A percentile compares a stretch with the other conserved stretches of the same genome.
Evolutionary conservation across 805 yeast species (phyloP).

Genomic region (Saturnispora kantuleensis): DNA sequence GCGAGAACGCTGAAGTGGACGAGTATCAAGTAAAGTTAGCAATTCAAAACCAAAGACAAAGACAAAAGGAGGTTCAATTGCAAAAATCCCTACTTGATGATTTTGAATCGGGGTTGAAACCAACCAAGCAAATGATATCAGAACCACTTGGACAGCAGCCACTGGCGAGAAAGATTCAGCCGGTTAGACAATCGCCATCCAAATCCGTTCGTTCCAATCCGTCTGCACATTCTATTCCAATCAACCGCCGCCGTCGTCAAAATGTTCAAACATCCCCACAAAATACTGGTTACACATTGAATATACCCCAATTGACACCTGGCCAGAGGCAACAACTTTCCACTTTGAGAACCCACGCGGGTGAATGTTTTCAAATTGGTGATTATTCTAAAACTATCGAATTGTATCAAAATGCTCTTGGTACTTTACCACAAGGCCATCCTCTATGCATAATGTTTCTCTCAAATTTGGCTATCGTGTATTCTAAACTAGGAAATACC

Average conservation of each 20-base stretch:
- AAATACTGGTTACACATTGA: conserved; percentile 7
- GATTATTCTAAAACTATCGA: conserved; percentile 62
- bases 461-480: conserved; percentile 67
- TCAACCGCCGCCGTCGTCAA: background rate
- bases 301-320: conserved; percentile 15
- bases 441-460: conserved; percentile 54
- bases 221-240: conserved; percentile 1
- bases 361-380: conserved; percentile 64
- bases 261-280: conserved; percentile 1
- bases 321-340: conserved; percentile 29
- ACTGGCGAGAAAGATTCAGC: conserved; percentile 12
- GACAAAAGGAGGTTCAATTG: background rate
- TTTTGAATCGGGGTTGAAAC: conserved; percentile 8
- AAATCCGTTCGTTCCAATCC: no score
- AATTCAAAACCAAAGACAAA: background rate
- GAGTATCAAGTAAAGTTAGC: conserved; percentile 26
- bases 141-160: conserved; percentile 6
- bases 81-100: background rate
- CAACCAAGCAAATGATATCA: conserved; percentile 26
- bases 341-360: conserved; percentile 46
- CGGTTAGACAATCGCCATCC: background rate
- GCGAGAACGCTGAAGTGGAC: conserved; percentile 32
- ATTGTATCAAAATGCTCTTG: conserved; percentile 42
- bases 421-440: conserved; percentile 52
- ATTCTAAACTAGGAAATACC: conserved; percentile 61